Base-by-base conservation (phyloP, 83 land plant genomes). In the Picea abies region DNA sequence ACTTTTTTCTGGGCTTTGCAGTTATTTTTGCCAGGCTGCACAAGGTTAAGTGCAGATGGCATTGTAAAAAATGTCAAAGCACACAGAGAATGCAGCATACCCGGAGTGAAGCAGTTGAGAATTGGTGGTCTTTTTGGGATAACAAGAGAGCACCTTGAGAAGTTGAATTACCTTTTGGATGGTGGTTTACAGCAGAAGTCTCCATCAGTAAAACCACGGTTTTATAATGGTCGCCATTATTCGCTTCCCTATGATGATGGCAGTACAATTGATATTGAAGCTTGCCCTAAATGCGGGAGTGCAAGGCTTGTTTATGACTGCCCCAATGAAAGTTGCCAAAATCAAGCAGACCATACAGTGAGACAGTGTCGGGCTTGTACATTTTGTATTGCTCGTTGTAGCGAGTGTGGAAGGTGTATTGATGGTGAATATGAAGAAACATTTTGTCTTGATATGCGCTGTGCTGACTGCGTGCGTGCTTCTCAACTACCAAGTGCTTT, bases 271-370 rank as follows among this genome's bases (percentile, higher is more conserved):
- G 96, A 94, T 62, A 84, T 92, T 71, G 96, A 94, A 65, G 52
- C 58, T 20, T n/a, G 32, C 32, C 32, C 32, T 29, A 29, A 1
- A 29, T 29, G 32, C 32, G 32, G 32, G 32, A 1, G 1, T 9
- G 17, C 78, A 72, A 87, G 80, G 83, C 69, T 87, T 41, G 88
- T 94, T 14, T 94, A 88, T 83, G 95, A 94, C 66, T 94, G 96
- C 73, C 87, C 93, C 2, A 60, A 62, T 1, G 90, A 85, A 41
- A 78, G 85, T 49, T 92, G 93, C 80, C 84, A 87, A 49, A 79
- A 64, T 4, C 22, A 64, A 49, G 85, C 69, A 65, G 76, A 26
- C 2, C 83, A 79, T 7, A 19, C 60, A 23, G 17, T 35, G 17
- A 79, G 84, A 49, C 35, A 7, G 26, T 94, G 96, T 80, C 83